phyloP scores from a whole-genome alignment of 805 yeast genomes.

The Candida stauntonica region DNA sequence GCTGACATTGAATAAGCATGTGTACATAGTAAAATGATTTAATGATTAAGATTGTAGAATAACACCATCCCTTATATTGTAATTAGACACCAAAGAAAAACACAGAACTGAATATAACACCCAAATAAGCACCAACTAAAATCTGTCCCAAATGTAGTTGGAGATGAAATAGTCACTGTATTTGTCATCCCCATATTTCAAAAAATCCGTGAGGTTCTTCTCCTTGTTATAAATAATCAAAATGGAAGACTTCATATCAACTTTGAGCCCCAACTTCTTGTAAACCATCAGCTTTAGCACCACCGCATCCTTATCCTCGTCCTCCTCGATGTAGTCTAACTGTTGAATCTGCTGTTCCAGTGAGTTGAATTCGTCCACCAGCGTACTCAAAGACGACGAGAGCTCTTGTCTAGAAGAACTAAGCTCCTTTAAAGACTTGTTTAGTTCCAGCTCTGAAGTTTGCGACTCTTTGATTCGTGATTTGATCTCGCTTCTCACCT shows the following conservation, averaged over 20 bases:
- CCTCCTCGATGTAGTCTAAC: constrained; percentile 25
- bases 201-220: constrained; percentile 42
- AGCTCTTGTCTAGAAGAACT: constrained; percentile 39
- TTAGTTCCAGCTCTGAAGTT: constrained; percentile 44
- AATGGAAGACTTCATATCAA: constrained; percentile 39
- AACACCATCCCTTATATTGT: too few relatives aligned
- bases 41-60: constrained; percentile 2
- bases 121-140: constrained; percentile 26
- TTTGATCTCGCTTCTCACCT: constrained; percentile 28
- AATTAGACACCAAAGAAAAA: background rate
- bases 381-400: constrained; percentile 33
- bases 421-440: constrained; percentile 48
- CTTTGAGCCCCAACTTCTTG: constrained; percentile 53
- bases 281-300: constrained; percentile 54
- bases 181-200: constrained; percentile 46
- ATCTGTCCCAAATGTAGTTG: constrained; percentile 74
- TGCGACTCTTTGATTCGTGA: constrained; percentile 34
- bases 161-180: constrained; percentile 67
- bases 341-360: constrained; percentile 32
- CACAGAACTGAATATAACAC: background rate
- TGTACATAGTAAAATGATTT: constrained; percentile 9
- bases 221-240: constrained; percentile 46
- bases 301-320: constrained; percentile 39
- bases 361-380: constrained; percentile 33
- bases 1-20: background rate